A percentile compares a stretch with the other conserved stretches of the same genome.
Evolutionary conservation across 805 yeast genomes (phyloP).

Genomic region (Candida anglica): DNA sequence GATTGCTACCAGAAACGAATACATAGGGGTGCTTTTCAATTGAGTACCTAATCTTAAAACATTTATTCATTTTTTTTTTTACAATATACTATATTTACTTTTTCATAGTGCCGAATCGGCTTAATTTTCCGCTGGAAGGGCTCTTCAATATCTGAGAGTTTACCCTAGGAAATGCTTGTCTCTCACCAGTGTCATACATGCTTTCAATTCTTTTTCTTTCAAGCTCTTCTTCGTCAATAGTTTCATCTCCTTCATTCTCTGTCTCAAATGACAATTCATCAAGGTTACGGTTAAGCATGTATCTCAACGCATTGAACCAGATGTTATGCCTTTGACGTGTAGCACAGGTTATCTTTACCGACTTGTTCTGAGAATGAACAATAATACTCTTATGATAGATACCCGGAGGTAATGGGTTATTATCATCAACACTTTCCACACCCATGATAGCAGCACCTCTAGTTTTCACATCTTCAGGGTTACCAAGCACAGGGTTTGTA

Average conservation of each 20-base stretch:
- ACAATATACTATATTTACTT: background rate
- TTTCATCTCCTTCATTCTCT: conserved; percentile 11
- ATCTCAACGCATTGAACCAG: conserved; percentile 84
- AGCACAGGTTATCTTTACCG: conserved; percentile 80
- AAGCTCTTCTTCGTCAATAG: conserved; percentile 5
- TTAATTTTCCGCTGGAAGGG: conserved; percentile 11
- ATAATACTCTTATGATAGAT: conserved; percentile 80
- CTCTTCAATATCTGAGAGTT: conserved; percentile 4
- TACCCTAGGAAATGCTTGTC: conserved; percentile 19
- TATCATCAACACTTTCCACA: conserved; percentile 77
- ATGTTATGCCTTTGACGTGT: conserved; percentile 83
- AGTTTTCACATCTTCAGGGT: conserved; percentile 63
- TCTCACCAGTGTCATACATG: conserved; percentile 14
- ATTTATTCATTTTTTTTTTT: no score
- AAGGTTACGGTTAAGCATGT: conserved; percentile 61
- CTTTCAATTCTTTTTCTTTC: conserved; percentile 1
- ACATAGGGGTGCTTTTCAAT: no score
- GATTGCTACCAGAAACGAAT: no score
- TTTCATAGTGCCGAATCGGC: conserved; percentile 14
- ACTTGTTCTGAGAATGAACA: conserved; percentile 62
- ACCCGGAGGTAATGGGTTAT: conserved; percentile 87
- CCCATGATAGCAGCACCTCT: conserved; percentile 75
- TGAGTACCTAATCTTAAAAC: background rate
- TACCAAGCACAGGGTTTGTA: conserved; percentile 69
- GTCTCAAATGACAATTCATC: conserved; percentile 50